Percentiles rank a stretch among this genome's conserved stretches.
Evolutionary conservation across 106 monocot species (phyloP).

Genomic region (Apostasia shenzhenica): DNA sequence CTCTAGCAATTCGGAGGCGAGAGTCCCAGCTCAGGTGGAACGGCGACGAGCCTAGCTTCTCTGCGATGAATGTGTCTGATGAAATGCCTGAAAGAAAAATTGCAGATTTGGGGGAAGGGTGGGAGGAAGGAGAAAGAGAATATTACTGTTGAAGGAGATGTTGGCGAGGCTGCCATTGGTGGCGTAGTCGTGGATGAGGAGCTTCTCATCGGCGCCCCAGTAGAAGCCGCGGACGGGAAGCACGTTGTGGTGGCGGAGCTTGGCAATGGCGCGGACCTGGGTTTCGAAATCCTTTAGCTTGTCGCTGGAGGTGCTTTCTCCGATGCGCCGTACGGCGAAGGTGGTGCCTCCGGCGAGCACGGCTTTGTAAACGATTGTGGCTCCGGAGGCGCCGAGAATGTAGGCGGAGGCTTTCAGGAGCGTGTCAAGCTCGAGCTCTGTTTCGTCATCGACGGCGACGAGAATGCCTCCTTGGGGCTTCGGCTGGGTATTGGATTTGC

Average conservation of each 20-base stretch:
- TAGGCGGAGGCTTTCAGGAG: conserved; percentile 95
- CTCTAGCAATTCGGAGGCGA: conserved; percentile 69
- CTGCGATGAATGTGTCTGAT: conserved; percentile 20
- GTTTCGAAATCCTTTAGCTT: conserved; percentile 90
- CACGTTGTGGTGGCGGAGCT: conserved; percentile 74
- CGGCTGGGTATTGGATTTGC: not conserved
- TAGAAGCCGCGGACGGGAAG: conserved; percentile 81
- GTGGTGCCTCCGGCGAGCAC: conserved; percentile 84
- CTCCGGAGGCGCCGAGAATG: conserved; percentile 79
- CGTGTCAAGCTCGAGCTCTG: conserved; percentile 77
- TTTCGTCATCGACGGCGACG: conserved; percentile 78
- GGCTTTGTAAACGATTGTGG: conserved; percentile 98
- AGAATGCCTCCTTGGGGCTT: conserved; percentile 30
- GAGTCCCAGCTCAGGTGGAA: conserved; percentile 51
- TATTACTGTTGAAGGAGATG: conserved; percentile 78
- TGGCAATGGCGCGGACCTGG: conserved; percentile 69
- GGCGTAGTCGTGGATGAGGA: conserved; percentile 83
- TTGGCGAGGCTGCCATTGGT: conserved; percentile 95
- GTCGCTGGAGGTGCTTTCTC: conserved; percentile 44
- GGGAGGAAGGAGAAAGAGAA: not conserved
- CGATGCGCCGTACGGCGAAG: conserved; percentile 80
- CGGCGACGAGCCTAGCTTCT: conserved; percentile 65
- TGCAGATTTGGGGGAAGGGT: not conserved
- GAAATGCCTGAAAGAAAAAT: not conserved
- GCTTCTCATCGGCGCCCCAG: conserved; percentile 96